A percentile compares a stretch with the other conserved stretches of the same genome.
These are phyloP conservation scores for Ogataea pignaliae DNA, from an alignment of 805 yeast genomes.

Conservation along the genomic window DNA sequence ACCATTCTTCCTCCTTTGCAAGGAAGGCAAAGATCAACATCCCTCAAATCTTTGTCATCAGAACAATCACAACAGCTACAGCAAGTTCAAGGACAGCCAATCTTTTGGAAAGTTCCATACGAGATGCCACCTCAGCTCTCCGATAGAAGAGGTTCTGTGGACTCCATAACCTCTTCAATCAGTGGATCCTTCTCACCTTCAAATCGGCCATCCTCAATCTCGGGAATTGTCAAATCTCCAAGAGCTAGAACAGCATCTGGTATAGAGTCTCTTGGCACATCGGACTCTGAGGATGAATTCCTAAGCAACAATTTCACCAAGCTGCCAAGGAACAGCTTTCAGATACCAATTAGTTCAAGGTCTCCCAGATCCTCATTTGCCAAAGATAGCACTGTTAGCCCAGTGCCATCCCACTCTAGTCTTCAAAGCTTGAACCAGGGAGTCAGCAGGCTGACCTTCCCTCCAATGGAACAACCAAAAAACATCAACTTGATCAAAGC, in stretches of 20 bases:
- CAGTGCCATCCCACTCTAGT: conserved; percentile 23
- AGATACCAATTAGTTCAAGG: conserved; percentile 19
- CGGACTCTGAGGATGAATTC: conserved; percentile 33
- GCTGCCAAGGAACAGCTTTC: conserved; percentile 19
- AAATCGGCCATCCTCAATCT: conserved; percentile 17
- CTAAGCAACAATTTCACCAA: conserved; percentile 19
- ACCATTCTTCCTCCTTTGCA: conserved; percentile 19
- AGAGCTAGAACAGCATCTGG: conserved; percentile 16
- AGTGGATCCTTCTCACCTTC: conserved; percentile 30
- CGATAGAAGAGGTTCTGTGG: conserved; percentile 39
- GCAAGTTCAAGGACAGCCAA: conserved; percentile 15
- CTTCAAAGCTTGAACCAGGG: conserved; percentile 22
- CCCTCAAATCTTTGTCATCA: conserved; percentile 12
- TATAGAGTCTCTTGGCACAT: conserved; percentile 22
- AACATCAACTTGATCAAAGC: conserved; percentile 19
- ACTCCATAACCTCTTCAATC: conserved; percentile 45
- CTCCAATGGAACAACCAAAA: conserved; percentile 7
- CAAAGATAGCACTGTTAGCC: conserved; percentile 20
- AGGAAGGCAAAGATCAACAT: conserved; percentile 18
- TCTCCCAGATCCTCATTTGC: conserved; percentile 18
- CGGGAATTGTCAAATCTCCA: conserved; percentile 11
- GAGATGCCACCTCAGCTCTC: conserved; percentile 40
- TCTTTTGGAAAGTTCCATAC: conserved; percentile 60
- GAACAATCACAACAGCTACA: conserved; percentile 2
- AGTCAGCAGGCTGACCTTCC: conserved; percentile 12